Base-by-base conservation (phyloP, 2,329 filamentous ascomycete species). In the Sporothrix luriei region DNA sequence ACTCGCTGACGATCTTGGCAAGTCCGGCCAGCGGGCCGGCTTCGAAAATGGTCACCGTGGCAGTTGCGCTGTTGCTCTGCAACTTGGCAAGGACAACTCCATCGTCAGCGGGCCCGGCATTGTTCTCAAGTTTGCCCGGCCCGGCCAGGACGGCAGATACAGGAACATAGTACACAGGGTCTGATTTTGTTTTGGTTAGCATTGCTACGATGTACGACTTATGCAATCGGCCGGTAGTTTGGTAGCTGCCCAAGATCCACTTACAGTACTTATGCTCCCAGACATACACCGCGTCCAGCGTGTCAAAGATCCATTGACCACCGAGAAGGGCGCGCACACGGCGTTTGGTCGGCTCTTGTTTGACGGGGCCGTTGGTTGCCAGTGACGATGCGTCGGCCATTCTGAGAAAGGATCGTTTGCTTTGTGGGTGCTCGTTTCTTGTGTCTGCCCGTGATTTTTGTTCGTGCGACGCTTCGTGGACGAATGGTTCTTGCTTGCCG, bases 181-280 rank as follows among this genome's bases (percentile, higher is more conserved):
- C 70, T 73, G 57, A 62, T 55, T 4, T 9, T 57, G 16, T 11
- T 24, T 26, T 24, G 46, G 46, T 66, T 29, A 68, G 69, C 38
- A 29, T 49, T 64, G 10, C 40, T 26, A 4, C 40, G 40, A 3
- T 10, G 14, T 21, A 3, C 14, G n/a, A 48, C 29, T 38, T 16
- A 29, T 46, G 16, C 33, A 14, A 16, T n/a, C 6, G 19, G n/a
- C 4, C 29, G 62, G 14, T 38, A 40, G 10, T 26, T 33, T 7
- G 51, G 51, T 29, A 16, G 7, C 2, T 10, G 48, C 0, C 16
- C 16, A 19, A 9, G 48, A 19, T 21, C 48, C 19, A 71, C 74
- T 59, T 52, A 75, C 74, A 79, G 65, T 75, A 77, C 16, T 71
- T 72, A 52, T 78, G 77, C 71, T 80, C 79, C 79, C 78, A 80